phyloP scores from a whole-genome alignment of 257 asterid genomes.

The Rubia yunnanensis region DNA sequence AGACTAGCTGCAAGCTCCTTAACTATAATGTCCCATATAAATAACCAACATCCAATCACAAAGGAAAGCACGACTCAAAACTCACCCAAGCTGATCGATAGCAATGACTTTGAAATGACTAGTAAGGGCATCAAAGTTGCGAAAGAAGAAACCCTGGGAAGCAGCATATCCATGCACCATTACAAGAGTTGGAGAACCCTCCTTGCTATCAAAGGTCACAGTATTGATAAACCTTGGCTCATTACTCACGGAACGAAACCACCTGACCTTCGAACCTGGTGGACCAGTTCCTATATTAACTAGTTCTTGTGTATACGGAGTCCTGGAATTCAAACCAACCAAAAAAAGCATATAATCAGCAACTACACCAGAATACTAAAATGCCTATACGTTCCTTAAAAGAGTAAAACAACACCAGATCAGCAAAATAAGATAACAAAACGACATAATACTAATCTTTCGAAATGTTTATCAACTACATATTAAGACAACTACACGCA shows the following conservation, averaged over 20 bases:
- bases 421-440: not conserved
- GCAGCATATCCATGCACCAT: conserved; percentile 98
- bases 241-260: conserved; percentile 85
- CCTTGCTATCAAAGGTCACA: conserved; percentile 75
- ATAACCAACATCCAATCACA: not conserved
- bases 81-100: conserved; percentile 93
- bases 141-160: conserved; percentile 96
- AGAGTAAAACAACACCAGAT: not conserved
- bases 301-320: conserved; percentile 64
- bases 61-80: not conserved
- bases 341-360: not conserved
- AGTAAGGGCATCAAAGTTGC: conserved; percentile 83
- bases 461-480: too few species aligned
- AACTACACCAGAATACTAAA: not conserved
- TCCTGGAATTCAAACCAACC: conserved; percentile 33
- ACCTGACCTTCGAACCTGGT: conserved; percentile 77
- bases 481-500: too few species aligned
- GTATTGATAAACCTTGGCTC: conserved; percentile 85
- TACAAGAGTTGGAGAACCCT: conserved; percentile 86
- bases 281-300: conserved; percentile 89
- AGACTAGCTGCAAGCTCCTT: not conserved
- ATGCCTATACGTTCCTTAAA: too few species aligned
- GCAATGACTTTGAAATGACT: conserved; percentile 74
- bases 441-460: too few species aligned
- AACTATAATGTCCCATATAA: not conserved